Percentiles rank a stretch among this genome's conserved stretches.
Conservation (phyloP, 1,284 basidiomycete species). For the Apiotrichum veenhuisii region DNA sequence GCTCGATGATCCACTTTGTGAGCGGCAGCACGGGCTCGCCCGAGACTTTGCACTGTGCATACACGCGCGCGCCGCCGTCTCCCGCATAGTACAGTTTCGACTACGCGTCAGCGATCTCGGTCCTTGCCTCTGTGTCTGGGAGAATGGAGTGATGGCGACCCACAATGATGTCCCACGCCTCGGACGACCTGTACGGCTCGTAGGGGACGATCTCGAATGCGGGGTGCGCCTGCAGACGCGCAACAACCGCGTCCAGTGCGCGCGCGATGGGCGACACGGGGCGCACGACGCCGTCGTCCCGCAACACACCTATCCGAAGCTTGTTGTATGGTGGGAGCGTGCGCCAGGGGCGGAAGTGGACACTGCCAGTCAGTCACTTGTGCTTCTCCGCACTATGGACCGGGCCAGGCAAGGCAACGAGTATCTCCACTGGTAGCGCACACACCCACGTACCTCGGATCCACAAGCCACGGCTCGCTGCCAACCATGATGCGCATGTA, state of each 20-base stretch:
- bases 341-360: neutral
- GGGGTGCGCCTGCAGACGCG: conserved; percentile 21
- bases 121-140: conserved; percentile 2
- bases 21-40: conserved; percentile 40
- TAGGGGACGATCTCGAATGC: conserved; percentile 38
- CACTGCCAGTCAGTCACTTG: conserved; percentile 5
- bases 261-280: conserved; percentile 46
- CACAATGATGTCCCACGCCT: conserved; percentile 34
- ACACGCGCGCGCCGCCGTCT: conserved; percentile 35
- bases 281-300: conserved; percentile 10
- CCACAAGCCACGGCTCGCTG: conserved; percentile 30
- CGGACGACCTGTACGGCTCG: conserved; percentile 16
- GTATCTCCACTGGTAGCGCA: too few relatives aligned
- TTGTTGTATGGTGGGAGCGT: neutral
- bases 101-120: conserved; percentile 7
- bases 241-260: conserved; percentile 37
- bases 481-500: conserved; percentile 38
- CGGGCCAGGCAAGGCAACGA: too few relatives aligned
- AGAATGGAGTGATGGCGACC: too few relatives aligned
- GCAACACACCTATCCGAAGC: conserved; percentile 10
- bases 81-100: conserved; percentile 39
- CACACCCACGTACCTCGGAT: neutral
- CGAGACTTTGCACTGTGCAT: conserved; percentile 16
- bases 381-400: neutral
- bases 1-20: conserved; percentile 35